Percentiles rank a stretch among this genome's conserved stretches.
phyloP scores from a whole-genome alignment of 371 early-diverging fungal species.

The Circinella minor region DNA sequence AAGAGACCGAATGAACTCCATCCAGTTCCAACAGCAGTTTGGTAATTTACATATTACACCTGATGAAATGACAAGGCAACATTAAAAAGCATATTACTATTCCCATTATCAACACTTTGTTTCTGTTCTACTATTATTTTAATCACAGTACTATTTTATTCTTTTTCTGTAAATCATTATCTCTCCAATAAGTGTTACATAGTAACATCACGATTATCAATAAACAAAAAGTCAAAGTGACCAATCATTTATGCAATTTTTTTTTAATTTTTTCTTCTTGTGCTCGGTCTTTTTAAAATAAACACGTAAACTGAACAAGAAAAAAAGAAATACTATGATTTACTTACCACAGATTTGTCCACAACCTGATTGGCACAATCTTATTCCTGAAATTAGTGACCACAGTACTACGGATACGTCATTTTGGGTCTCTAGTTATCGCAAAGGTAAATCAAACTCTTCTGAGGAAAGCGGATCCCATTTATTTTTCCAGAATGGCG shows the following conservation, averaged over 20 bases:
- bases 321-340: background rate
- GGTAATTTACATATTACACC: conserved; percentile 27
- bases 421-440: conserved; percentile 64
- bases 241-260: no score
- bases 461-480: no score
- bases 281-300: background rate
- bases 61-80: conserved; percentile 4
- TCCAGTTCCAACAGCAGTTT: conserved; percentile 29
- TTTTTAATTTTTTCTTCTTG: no score
- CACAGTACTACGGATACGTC: conserved; percentile 30
- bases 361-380: conserved; percentile 50
- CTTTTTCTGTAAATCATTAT: no score
- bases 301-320: background rate
- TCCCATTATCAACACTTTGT: background rate
- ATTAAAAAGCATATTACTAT: background rate
- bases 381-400: conserved; percentile 35
- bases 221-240: no score
- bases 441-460: conserved; percentile 35
- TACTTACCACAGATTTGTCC: conserved; percentile 41
- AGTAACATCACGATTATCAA: no score
- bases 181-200: no score
- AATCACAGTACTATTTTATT: no score
- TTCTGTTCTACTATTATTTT: no score
- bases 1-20: background rate
- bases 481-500: no score